Base-by-base conservation (phyloP, 495 filamentous ascomycete genomes). In the Amphirosellinia nigrospora region DNA sequence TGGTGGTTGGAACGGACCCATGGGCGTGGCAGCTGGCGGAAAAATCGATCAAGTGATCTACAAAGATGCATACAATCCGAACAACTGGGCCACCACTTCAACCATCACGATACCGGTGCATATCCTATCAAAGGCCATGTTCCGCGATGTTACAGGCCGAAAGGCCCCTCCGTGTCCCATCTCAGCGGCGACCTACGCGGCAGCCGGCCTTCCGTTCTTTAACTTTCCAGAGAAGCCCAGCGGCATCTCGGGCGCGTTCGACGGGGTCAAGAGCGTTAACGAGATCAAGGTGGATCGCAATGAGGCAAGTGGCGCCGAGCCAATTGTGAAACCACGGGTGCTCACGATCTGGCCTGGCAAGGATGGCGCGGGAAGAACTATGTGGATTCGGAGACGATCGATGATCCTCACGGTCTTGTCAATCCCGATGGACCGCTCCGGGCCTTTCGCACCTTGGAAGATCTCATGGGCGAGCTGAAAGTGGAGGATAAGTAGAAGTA, bases 21-120 rank as follows among this genome's bases (percentile, higher is more conserved):
- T 83, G 78, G 73, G 72, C 38, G 55, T 83, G 30, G 80, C 77
- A 5, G 76, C 72, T 34, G 79, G 82, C n/a, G 78, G 83, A 0
- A 71, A 68, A 13, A 79, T 84, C 30, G 67, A 75, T 23, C 79
- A 83, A 61, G 66, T 43, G 19, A 80, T 84, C 39, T 1, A 53
- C 1, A 16, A 55, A 21, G 82, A 84, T 45, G 23, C 39, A 26
- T 11, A 60, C 9, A 16, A 56, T 0, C 53, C 76, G 0, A 15
- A 43, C 2, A 68, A 43, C 4, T 85, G 84, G 85, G 73, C 83
- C 62, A 70, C 28, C 16, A 70, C 75, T 0, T 64, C 58, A 3
- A 74, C 77, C 0, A 76, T 78, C 5, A 58, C 78, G 8, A 76
- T 85, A 67, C 81, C 85, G 23, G 74, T 87, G 0, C 82, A 85